Evolutionary conservation across 2,329 filamentous ascomycete species (phyloP), one percentile per base, ranked within the genome.

Genomic region (Ceratocystis eucalypticola): DNA sequence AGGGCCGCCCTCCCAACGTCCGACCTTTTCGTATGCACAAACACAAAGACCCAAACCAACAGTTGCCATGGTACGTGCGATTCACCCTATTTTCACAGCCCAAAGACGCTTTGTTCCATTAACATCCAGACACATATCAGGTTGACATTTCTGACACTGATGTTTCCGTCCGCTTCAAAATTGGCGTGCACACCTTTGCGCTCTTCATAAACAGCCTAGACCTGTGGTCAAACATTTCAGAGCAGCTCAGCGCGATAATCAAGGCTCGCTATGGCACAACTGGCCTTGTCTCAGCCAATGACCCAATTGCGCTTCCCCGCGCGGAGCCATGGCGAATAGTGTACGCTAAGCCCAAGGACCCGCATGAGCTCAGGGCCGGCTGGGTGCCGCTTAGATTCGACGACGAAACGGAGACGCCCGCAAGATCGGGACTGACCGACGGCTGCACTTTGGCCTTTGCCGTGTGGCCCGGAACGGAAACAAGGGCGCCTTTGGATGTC

Each of bases 101-200:
- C 33, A 37, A 37, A 8, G n/a, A 59, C 25, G 8, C 25, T 61
- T n/a, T 33, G 17, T n/a, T 5, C 20, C 10, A 30, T 6, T 41
- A 15, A n/a, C 10, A 15, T 12, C 2, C 28, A 10, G 37, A 28
- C 25, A 28, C 22, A 10, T 10, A 33, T n/a, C 20, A 50, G 37
- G 12, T 28, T 15, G 45, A 59, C 10, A 33, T 50, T 10, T 30
- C 64, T 6, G 66, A 68, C 37, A 76, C 79, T n/a, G 77, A 81
- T 70, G 79, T 83, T 71, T 89, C 87, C 8, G 77, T 92, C 66
- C 82, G 86, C 68, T 85, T 92, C 76, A 91, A 90, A 74, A 82
- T 88, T 73, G 85, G 87, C 72, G 83, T 84, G 67, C 82, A 85
- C 71, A 91, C 87, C 3, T 79, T 91, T 69, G 83, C 88, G 71